Base-by-base conservation (phyloP, 345 rosid genomes). In the Populus davidiana region DNA sequence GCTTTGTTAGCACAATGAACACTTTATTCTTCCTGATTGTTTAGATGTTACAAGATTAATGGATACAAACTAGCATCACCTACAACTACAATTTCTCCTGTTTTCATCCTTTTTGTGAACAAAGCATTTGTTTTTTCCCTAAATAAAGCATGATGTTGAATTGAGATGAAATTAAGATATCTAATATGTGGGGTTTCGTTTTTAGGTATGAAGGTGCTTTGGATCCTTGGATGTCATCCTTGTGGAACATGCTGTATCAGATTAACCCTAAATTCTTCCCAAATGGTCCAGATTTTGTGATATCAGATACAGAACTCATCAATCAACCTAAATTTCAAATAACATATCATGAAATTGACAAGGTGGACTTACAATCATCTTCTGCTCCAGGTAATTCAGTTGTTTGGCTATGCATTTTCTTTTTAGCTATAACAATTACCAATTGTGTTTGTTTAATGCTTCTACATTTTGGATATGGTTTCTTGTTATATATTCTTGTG, bases 141-240 rank as follows among this genome's bases (percentile, higher is more conserved):
- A 64, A 36, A 13, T 17, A 56, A 12, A 18, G 27, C 17, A 16
- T 70, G 54, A 25, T 69, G 7, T 2, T 47, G 18, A 62, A 23
- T 21, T 67, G 73, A 66, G 29, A 63, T 59, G 38, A 52, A 36
- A 39, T 75, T 52, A 41, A 27, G 23, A 50, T 73, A 13, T 33
- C 54, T 44, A 23, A 49, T 33, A 68, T 20, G 3, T 47, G 79
- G 61, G 69, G 25, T 64, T 80, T 36, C 11, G 41, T 64, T 70
- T 36, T 59, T 80, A 96, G 99, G 80, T 93, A 93, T 80, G 98
- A 93, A 90, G 98, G 93, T 86, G 88, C 92, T 82, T 78, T 96
- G 84, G 99, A 96, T 86, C 93, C 97, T 31, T 96, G 99, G 99
- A 84, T 92, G 92, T 79, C 79, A 80, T 89, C 93, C 80, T 88